phyloP scores from a whole-genome alignment of 2,329 filamentous ascomycete species.

The Aspergillus ruber region DNA sequence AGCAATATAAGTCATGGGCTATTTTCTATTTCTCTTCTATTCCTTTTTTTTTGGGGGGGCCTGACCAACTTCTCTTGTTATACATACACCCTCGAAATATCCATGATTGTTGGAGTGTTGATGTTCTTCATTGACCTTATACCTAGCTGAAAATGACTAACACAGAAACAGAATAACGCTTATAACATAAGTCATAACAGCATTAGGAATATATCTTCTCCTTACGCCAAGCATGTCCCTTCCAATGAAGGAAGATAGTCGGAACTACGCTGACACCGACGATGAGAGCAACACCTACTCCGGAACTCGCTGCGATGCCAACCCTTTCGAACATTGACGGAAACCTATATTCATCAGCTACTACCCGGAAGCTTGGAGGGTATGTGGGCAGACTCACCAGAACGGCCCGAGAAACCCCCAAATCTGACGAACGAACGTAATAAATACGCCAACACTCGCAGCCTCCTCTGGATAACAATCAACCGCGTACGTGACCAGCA shows the following conservation, averaged over 20 bases:
- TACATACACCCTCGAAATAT: too few species aligned
- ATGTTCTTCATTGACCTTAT: too few species aligned
- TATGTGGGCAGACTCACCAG: too few species aligned
- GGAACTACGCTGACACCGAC: constrained; percentile 27
- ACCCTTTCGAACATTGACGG: constrained; percentile 29
- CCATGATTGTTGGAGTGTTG: too few species aligned
- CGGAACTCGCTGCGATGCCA: constrained; percentile 25
- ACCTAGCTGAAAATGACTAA: too few species aligned
- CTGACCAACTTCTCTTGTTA: too few species aligned
- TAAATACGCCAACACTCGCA: constrained; percentile 55
- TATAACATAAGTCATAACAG: neutral
- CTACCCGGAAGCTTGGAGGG: too few species aligned
- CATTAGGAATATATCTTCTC: neutral
- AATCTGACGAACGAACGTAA: constrained; percentile 49
- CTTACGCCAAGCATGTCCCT: constrained; percentile 17
- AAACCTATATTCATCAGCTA: constrained; percentile 22
- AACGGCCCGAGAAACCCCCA: constrained; percentile 36
- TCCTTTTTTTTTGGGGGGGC: too few species aligned
- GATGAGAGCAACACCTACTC: constrained; percentile 24
- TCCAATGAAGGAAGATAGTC: constrained; percentile 24
- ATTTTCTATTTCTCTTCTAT: too few species aligned
- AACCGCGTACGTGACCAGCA: constrained; percentile 55
- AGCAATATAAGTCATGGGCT: too few species aligned
- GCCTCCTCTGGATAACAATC: constrained; percentile 53
- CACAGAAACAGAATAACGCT: too few species aligned